Evolutionary conservation across 495 filamentous ascomycete species (phyloP).

Genomic region (Penicillium pancosmium): DNA sequence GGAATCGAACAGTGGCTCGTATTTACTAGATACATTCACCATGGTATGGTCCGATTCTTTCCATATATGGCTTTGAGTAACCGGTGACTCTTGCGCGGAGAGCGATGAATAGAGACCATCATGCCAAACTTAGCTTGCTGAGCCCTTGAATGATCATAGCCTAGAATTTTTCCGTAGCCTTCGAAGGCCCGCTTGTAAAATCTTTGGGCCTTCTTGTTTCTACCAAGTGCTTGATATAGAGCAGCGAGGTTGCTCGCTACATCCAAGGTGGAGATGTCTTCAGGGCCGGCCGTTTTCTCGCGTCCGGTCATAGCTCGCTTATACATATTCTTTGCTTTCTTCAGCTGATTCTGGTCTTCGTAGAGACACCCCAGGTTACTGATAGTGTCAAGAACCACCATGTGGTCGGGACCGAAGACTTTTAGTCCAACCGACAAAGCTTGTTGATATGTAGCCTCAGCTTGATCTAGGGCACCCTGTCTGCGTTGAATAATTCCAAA

Average conservation of each 20-base stretch:
- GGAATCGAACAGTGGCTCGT: neutral
- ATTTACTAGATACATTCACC: neutral
- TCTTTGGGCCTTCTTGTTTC: constrained; percentile 1
- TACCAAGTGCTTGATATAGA: constrained; percentile 8
- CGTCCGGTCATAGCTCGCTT: constrained; percentile 3
- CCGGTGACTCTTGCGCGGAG: neutral
- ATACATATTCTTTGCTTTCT: constrained; percentile 2
- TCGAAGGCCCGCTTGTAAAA: neutral
- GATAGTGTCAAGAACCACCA: constrained; percentile 1
- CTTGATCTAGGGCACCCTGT: neutral
- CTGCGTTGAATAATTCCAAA: neutral
- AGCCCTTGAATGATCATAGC: neutral
- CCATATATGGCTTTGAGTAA: neutral
- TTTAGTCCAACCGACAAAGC: neutral
- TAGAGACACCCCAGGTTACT: constrained; percentile 1
- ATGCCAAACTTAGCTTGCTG: neutral
- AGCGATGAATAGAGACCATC: neutral
- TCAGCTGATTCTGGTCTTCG: neutral
- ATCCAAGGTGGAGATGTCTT: constrained; percentile 8
- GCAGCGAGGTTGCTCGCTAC: constrained; percentile 2
- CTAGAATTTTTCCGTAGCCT: neutral
- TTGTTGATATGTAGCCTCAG: constrained; percentile 1
- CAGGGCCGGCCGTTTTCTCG: constrained; percentile 2
- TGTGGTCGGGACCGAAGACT: neutral
- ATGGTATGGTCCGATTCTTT: neutral